Conservation (phyloP, 1,139 yeast species). For the Lizanozyma gosingica region DNA sequence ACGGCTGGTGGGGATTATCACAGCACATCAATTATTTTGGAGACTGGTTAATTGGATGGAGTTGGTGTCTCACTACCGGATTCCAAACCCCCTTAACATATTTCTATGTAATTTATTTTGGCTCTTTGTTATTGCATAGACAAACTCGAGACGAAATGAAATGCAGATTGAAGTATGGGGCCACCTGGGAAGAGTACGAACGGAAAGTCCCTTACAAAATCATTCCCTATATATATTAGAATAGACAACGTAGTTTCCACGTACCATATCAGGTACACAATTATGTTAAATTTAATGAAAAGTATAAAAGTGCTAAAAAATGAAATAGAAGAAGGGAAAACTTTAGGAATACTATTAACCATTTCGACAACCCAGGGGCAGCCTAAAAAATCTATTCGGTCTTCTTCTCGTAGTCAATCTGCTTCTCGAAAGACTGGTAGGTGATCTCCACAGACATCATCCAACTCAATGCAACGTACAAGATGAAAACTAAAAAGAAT, state of each 20-base stretch:
- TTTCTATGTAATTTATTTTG: constrained; percentile 80
- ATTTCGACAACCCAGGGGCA: too few species aligned
- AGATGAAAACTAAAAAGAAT: constrained; percentile 40
- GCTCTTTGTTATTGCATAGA: constrained; percentile 72
- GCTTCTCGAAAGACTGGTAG: constrained; percentile 65
- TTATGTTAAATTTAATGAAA: constrained; percentile 1
- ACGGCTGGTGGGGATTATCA: constrained; percentile 94
- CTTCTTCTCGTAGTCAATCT: constrained; percentile 55
- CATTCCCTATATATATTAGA: constrained; percentile 74
- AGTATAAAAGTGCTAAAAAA: not conserved
- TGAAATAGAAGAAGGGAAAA: constrained; percentile 7
- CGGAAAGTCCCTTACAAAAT: constrained; percentile 77
- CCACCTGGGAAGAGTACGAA: constrained; percentile 79
- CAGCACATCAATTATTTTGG: constrained; percentile 95
- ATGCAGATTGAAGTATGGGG: constrained; percentile 78
- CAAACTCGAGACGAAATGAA: constrained; percentile 88
- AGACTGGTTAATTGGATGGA: constrained; percentile 86
- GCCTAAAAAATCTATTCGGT: constrained; percentile 27
- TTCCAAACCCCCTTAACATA: constrained; percentile 75
- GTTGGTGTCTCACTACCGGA: constrained; percentile 93
- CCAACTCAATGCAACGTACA: constrained; percentile 54
- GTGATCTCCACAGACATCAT: constrained; percentile 54
- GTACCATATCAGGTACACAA: constrained; percentile 2
- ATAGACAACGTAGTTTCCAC: constrained; percentile 4
- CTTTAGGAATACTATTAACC: not conserved